Percentiles rank a stretch among this genome's conserved stretches.
phyloP scores from a whole-genome alignment of 2,329 filamentous ascomycete species.

The Cryphonectria naterciae region DNA sequence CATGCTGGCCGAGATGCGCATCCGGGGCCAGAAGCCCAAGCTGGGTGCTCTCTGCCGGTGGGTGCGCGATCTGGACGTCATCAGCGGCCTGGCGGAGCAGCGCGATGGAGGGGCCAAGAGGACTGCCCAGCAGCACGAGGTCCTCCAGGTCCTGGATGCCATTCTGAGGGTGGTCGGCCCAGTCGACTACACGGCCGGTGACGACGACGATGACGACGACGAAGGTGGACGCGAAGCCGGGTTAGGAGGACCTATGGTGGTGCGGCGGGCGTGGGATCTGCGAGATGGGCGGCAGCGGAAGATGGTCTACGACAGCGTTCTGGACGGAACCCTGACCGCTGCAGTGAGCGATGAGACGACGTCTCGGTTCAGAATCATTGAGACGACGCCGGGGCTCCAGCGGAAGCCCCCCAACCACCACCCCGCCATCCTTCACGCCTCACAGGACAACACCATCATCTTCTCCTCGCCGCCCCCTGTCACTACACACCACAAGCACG shows the following conservation, averaged over 20 bases:
- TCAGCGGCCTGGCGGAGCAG: conserved; percentile 65
- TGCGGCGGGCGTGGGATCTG: conserved; percentile 66
- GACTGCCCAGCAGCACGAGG: conserved; percentile 54
- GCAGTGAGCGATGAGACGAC: conserved; percentile 36
- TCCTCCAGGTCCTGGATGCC: conserved; percentile 65
- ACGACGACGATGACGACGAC: conserved; percentile 34
- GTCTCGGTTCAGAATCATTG: conserved; percentile 57
- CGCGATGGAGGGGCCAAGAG: conserved; percentile 49
- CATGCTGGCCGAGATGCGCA: conserved; percentile 70
- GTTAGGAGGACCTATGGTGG: conserved; percentile 51
- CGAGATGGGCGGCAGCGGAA: conserved; percentile 47
- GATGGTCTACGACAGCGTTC: conserved; percentile 59
- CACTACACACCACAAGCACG: conserved; percentile 62
- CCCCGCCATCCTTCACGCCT: conserved; percentile 67
- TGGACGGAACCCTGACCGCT: conserved; percentile 59
- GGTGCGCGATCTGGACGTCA: conserved; percentile 72
- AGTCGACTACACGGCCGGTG: conserved; percentile 50
- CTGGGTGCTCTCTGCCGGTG: conserved; percentile 72
- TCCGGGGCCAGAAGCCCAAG: conserved; percentile 67
- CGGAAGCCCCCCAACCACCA: conserved; percentile 72
- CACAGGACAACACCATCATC: conserved; percentile 58
- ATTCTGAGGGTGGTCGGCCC: conserved; percentile 67
- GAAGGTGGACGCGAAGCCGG: not conserved
- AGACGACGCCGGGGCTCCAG: conserved; percentile 61
- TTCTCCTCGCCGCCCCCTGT: conserved; percentile 47